These are phyloP conservation scores for Sclerotinia borealis DNA, from an alignment of 2,329 filamentous ascomycete species.

Conservation along the genomic window DNA sequence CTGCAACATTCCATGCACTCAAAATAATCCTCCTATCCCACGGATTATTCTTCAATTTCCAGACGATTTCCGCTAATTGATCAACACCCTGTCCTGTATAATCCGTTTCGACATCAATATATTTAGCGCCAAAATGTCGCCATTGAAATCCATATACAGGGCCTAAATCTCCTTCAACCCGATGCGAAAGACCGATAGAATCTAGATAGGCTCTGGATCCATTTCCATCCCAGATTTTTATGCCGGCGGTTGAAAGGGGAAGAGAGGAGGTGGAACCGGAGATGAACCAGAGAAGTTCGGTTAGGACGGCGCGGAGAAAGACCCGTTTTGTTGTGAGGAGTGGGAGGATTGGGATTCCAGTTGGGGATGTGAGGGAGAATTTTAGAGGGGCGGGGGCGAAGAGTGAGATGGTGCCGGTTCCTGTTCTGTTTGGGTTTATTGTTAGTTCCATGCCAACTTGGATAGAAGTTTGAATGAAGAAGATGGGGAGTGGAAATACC, in stretches of 20 bases:
- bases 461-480: no score
- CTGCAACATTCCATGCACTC: constrained; percentile 87
- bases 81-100: constrained; percentile 88
- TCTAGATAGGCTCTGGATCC: constrained; percentile 88
- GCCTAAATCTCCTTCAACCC: constrained; percentile 82
- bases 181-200: constrained; percentile 71
- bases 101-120: constrained; percentile 70
- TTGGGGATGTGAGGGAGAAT: constrained; percentile 67
- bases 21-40: constrained; percentile 89
- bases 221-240: constrained; percentile 99
- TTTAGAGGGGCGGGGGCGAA: constrained; percentile 84
- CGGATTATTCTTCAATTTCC: constrained; percentile 76
- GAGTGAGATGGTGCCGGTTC: constrained; percentile 84
- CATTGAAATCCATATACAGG: constrained; percentile 99
- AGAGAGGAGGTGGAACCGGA: constrained; percentile 74
- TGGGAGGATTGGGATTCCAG: constrained; percentile 63
- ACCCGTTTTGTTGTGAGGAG: constrained; percentile 97
- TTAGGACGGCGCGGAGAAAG: constrained; percentile 82
- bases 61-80: constrained; percentile 83
- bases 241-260: constrained; percentile 68
- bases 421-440: constrained; percentile 53
- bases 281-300: constrained; percentile 95
- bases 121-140: constrained; percentile 94
- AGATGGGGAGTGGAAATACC: constrained; percentile 40
- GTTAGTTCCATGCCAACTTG: constrained; percentile 20